Evolutionary conservation across 768 basidiomycete species (phyloP), one percentile per base, ranked within the genome.

Genomic region (Leccinum sublutescens): DNA sequence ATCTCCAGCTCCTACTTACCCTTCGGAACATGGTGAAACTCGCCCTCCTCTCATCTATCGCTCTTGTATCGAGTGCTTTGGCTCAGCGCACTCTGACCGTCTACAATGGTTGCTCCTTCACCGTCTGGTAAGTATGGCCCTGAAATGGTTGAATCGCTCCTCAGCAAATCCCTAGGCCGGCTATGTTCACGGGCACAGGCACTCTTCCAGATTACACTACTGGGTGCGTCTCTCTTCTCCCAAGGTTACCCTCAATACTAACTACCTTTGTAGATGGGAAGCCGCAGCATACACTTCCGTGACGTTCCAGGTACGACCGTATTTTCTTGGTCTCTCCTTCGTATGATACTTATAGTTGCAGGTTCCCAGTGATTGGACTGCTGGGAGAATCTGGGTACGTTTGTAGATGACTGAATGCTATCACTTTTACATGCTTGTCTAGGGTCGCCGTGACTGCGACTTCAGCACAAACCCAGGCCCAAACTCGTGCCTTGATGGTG

Each of bases 321-420:
- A 8, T 47, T 7, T 53, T 21, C 40, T 11, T 31, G 33, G 8
- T n/a, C 19, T 50, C 47, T 25, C 47, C 49, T 54, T 17, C 19
- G 3, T 19, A 21, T 27, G 45, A 23, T 45, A 23, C 36, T 38
- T 29, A 51, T 11, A 14, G 51, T n/a, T 34, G 21, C 55, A 72
- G 72, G 85, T 89, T 36, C 86, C 86, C 10, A 78, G 85, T 62
- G 78, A 82, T 65, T 89, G 87, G 87, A 81, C 76, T 29, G 74
- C 86, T 1, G 87, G 85, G 23, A 79, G 87, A 52, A 87, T 85
- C 56, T 79, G 88, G 89, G 87, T 79, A 57, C 19, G 62, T 53
- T 15, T 0, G 5, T 40, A 11, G n/a, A 34, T n/a, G 15, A 48
- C 3, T 2, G 23, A 9, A 38, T 21, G 17, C 12, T 38, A 17